Percentiles rank a stretch among this genome's conserved stretches.
Evolutionary conservation across 345 rosid species (phyloP).

Genomic region (Xanthoceras sorbifolium): DNA sequence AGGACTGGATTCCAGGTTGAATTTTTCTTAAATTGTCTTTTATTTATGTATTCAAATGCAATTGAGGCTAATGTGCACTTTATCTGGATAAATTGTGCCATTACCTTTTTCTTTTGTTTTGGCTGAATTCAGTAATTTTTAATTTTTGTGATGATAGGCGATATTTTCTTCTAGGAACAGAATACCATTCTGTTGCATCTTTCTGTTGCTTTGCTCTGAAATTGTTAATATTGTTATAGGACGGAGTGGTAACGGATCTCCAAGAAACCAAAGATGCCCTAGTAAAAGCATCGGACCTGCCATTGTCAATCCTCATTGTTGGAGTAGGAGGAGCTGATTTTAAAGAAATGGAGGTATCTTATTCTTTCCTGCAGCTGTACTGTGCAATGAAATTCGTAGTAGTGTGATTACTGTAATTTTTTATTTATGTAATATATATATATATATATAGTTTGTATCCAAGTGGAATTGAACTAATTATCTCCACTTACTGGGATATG

Average conservation of each 20-base stretch:
- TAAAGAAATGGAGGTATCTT: slow-evolving; percentile 94
- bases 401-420: not conserved
- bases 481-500: not conserved
- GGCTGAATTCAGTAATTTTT: slow-evolving; percentile 1
- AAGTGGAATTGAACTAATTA: not conserved
- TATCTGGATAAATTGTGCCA: not conserved
- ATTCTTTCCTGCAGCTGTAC: not conserved
- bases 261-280: slow-evolving; percentile 94
- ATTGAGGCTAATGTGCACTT: not conserved
- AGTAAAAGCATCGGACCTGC: slow-evolving; percentile 92
- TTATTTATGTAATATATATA: not conserved
- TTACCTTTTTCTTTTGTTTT: not conserved
- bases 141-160: slow-evolving; percentile 5
- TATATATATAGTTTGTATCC: not conserved
- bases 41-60: not conserved
- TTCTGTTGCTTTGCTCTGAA: slow-evolving; percentile 1
- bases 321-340: slow-evolving; percentile 99
- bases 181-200: slow-evolving; percentile 18
- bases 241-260: slow-evolving; percentile 94
- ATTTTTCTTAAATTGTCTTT: not conserved
- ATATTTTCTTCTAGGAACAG: slow-evolving; percentile 5
- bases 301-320: slow-evolving; percentile 85
- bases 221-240: slow-evolving; percentile 44
- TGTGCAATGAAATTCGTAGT: not conserved
- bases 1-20: not conserved